Conservation (phyloP, 2,329 filamentous ascomycete species). For the Clonostachys rhizophaga region DNA sequence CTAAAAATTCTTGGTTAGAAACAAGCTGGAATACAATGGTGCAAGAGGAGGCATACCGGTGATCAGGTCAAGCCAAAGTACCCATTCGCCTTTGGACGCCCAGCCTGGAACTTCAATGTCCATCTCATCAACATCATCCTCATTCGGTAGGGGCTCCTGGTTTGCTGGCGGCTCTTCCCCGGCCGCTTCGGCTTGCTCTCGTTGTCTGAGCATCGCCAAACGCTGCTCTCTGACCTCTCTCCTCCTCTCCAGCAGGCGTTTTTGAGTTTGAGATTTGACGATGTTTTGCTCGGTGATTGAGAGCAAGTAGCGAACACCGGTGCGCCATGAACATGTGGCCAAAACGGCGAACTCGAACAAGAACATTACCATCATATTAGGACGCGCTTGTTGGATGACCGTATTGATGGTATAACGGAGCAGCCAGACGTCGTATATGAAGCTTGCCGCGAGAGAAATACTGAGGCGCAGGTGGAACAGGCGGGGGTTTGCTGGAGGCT, state of each 20-base stretch:
- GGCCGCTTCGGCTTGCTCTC: constrained; percentile 41
- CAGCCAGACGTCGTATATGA: constrained; percentile 75
- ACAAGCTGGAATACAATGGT: background rate
- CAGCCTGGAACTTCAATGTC: constrained; percentile 94
- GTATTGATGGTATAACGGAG: constrained; percentile 77
- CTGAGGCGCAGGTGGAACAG: constrained; percentile 83
- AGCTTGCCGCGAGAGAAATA: constrained; percentile 72
- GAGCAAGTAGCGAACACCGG: constrained; percentile 71
- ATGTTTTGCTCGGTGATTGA: constrained; percentile 75
- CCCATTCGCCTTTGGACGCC: constrained; percentile 92
- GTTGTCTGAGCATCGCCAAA: constrained; percentile 43
- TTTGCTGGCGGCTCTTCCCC: constrained; percentile 51
- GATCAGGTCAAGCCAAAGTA: constrained; percentile 81
- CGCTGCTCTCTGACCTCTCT: constrained; percentile 60
- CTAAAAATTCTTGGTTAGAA: constrained; percentile 31
- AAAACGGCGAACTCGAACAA: constrained; percentile 95
- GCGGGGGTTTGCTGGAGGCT: constrained; percentile 82
- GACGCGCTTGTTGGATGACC: constrained; percentile 81
- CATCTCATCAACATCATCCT: constrained; percentile 83
- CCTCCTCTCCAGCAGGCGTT: constrained; percentile 63
- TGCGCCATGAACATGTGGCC: constrained; percentile 74
- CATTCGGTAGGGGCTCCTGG: constrained; percentile 50
- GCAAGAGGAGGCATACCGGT: constrained; percentile 53
- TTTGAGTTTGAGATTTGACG: constrained; percentile 66
- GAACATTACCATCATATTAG: constrained; percentile 99